Evolutionary conservation across 1,284 basidiomycete genomes (phyloP).

Genomic region (Pseudozyma sp.): DNA sequence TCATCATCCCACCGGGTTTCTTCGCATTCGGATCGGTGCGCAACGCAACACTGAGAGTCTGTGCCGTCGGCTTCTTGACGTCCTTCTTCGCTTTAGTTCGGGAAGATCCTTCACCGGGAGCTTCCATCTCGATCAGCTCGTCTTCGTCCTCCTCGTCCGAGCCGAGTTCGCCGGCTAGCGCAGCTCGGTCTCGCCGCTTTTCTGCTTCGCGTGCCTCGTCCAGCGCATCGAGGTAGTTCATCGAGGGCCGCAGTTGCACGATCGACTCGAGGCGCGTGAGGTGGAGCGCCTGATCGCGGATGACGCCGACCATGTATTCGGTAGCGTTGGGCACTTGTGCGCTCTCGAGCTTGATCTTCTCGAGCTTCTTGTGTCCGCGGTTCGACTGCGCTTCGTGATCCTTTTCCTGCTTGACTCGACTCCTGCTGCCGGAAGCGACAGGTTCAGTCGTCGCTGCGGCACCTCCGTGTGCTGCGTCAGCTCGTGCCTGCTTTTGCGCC

Average conservation of each 20-base stretch:
- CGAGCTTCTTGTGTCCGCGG: constrained; percentile 53
- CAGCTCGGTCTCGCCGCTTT: constrained; percentile 57
- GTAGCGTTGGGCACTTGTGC: constrained; percentile 59
- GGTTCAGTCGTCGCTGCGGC: constrained; percentile 10
- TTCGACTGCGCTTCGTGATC: constrained; percentile 30
- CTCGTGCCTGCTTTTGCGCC: constrained; percentile 48
- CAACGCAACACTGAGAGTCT: constrained; percentile 60
- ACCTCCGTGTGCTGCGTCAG: constrained; percentile 42
- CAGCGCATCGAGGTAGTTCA: constrained; percentile 66
- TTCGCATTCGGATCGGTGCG: constrained; percentile 45
- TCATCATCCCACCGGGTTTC: constrained; percentile 29
- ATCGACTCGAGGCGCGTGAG: constrained; percentile 60
- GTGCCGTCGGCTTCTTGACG: constrained; percentile 43
- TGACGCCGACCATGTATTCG: constrained; percentile 65
- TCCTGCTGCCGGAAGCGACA: constrained; percentile 16
- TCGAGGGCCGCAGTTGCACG: constrained; percentile 64
- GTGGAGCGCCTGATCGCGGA: constrained; percentile 63
- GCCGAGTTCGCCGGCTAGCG: constrained; percentile 32
- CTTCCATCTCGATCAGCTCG: constrained; percentile 50
- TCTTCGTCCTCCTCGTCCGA: constrained; percentile 59
- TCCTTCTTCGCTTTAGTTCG: constrained; percentile 45
- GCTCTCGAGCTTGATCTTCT: constrained; percentile 64
- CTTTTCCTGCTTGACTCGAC: constrained; percentile 43
- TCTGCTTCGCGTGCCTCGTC: constrained; percentile 54
- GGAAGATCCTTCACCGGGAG: constrained; percentile 30